phyloP scores from a whole-genome alignment of 495 filamentous ascomycete species.

The Penicillium argentinense region DNA sequence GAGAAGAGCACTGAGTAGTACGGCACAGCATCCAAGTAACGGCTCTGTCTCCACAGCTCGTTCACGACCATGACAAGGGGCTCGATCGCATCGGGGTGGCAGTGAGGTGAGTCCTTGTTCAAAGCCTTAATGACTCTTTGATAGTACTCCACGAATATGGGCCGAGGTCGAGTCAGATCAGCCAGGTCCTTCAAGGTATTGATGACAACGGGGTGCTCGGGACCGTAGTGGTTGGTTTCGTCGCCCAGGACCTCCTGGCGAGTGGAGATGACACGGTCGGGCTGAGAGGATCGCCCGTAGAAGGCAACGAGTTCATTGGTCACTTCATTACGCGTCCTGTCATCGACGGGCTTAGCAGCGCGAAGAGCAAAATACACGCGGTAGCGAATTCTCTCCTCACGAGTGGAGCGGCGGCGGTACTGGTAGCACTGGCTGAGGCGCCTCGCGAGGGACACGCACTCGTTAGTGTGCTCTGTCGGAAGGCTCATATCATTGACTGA shows the following conservation, averaged over 20 bases:
- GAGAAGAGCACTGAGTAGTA: constrained; percentile 36
- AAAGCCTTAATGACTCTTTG: constrained; percentile 34
- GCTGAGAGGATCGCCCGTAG: constrained; percentile 34
- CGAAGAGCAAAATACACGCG: constrained; percentile 35
- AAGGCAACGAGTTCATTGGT: constrained; percentile 27
- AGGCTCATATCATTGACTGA: constrained; percentile 34
- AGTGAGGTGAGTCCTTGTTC: constrained; percentile 34
- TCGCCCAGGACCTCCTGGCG: constrained; percentile 33
- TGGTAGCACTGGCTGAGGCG: constrained; percentile 35
- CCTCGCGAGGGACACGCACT: constrained; percentile 30
- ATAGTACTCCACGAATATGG: constrained; percentile 39
- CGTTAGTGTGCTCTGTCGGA: constrained; percentile 25
- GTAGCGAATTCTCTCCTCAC: constrained; percentile 35
- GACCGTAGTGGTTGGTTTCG: constrained; percentile 30
- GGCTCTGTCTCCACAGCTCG: constrained; percentile 36
- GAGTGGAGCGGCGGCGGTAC: constrained; percentile 31
- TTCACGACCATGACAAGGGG: constrained; percentile 35
- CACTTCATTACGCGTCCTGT: constrained; percentile 28
- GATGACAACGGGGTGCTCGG: constrained; percentile 31
- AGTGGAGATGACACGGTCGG: constrained; percentile 31
- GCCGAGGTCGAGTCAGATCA: constrained; percentile 32
- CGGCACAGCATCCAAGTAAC: constrained; percentile 33
- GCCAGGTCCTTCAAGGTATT: constrained; percentile 36
- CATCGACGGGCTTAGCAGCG: constrained; percentile 25
- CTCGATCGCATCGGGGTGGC: constrained; percentile 37